Conservation (phyloP, 169 alveolate species). For the Cryptosporidium canis region DNA sequence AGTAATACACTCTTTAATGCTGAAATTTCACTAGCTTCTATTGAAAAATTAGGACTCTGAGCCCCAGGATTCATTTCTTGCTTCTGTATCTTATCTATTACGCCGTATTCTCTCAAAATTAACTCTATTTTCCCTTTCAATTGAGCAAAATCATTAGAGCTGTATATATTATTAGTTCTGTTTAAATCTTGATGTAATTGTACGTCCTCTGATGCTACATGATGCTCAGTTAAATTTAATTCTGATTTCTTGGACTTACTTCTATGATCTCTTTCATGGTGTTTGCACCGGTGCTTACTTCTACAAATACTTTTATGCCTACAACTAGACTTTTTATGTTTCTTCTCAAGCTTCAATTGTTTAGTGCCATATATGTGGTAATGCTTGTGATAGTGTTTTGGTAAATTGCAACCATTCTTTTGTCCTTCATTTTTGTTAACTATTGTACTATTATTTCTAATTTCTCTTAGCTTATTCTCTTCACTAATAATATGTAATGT, state of each 20-base stretch:
- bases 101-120: slow-evolving; percentile 23
- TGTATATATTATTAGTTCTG: neutral
- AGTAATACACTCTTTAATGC: neutral
- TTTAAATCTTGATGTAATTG: neutral
- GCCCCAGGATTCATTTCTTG: neutral
- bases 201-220: neutral
- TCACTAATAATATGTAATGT: slow-evolving; percentile 46
- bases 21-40: slow-evolving; percentile 1
- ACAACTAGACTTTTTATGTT: neutral
- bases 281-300: neutral
- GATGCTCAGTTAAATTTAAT: neutral
- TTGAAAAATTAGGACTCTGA: neutral
- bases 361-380: slow-evolving; percentile 11
- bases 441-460: neutral
- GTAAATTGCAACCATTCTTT: neutral
- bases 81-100: neutral
- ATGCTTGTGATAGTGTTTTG: slow-evolving; percentile 58
- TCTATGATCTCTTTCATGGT: neutral
- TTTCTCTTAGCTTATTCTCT: slow-evolving; percentile 25
- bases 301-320: neutral
- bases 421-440: neutral
- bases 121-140: slow-evolving; percentile 30
- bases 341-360: neutral
- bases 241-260: neutral
- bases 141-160: neutral